These are phyloP conservation scores for Heritiera fomes DNA, from an alignment of 345 rosid genomes.

Conservation along the genomic window DNA sequence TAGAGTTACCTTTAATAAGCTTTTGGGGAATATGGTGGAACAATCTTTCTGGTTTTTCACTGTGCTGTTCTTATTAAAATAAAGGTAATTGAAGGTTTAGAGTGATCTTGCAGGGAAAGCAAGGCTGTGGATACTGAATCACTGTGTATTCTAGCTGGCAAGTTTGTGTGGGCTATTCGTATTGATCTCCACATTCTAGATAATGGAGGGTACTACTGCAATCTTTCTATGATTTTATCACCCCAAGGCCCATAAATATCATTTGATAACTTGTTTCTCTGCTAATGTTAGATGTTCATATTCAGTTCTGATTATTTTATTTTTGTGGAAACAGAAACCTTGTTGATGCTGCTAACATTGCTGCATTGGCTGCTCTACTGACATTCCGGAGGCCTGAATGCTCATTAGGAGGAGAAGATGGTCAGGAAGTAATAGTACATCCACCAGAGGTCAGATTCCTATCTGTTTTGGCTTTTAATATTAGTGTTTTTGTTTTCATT, in stretches of 20 bases:
- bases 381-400: neutral
- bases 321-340: conserved; percentile 15
- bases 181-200: conserved; percentile 93
- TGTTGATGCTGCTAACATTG: too few species aligned
- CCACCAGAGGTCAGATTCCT: conserved; percentile 4
- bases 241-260: neutral
- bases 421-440: too few species aligned
- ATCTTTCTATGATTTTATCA: neutral
- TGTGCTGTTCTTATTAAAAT: conserved; percentile 1
- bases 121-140: conserved; percentile 97
- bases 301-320: neutral
- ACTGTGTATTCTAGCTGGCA: conserved; percentile 86
- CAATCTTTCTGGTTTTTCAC: conserved; percentile 1
- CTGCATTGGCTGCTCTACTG: too few species aligned
- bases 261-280: conserved; percentile 9
- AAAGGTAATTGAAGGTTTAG: conserved; percentile 21
- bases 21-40: conserved; percentile 1
- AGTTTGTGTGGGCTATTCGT: conserved; percentile 91
- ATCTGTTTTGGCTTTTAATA: too few species aligned
- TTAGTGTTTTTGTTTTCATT: too few species aligned
- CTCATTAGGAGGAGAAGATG: conserved; percentile 27
- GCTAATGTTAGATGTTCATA: conserved; percentile 14
- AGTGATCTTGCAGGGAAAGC: conserved; percentile 75
- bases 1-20: neutral
- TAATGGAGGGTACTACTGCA: conserved; percentile 79